These are phyloP conservation scores for Trichophyton verrucosum DNA, from an alignment of 2,329 filamentous ascomycete species.

Conservation along the genomic window DNA sequence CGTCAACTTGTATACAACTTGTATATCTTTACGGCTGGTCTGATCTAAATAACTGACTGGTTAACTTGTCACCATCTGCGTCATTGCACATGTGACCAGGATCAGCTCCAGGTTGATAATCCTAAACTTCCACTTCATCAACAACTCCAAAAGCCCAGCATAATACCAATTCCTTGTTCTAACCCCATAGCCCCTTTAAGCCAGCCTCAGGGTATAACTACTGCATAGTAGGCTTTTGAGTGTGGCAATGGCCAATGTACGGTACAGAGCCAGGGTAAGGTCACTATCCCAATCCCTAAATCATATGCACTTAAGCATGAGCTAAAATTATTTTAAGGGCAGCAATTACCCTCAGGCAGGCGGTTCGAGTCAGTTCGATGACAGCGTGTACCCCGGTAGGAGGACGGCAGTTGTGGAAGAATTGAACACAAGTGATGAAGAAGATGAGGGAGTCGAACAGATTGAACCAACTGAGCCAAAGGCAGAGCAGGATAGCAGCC, in stretches of 20 bases:
- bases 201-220: too few species aligned
- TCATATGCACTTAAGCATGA: neutral
- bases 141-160: too few species aligned
- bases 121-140: too few species aligned
- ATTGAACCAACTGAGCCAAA: neutral
- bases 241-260: constrained; percentile 1
- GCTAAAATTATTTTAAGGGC: neutral
- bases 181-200: too few species aligned
- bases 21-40: too few species aligned
- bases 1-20: too few species aligned
- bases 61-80: too few species aligned
- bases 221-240: neutral
- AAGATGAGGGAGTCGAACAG: neutral
- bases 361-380: neutral
- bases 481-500: constrained; percentile 6
- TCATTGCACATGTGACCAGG: too few species aligned
- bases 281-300: neutral
- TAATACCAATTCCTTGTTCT: too few species aligned
- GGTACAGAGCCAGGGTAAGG: neutral
- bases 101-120: too few species aligned
- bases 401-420: neutral
- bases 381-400: neutral
- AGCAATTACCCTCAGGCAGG: neutral
- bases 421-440: constrained; percentile 1
- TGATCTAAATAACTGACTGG: too few species aligned